These are phyloP conservation scores for Tremella yokohamensis DNA, from an alignment of 768 basidiomycete species.

Conservation along the genomic window DNA sequence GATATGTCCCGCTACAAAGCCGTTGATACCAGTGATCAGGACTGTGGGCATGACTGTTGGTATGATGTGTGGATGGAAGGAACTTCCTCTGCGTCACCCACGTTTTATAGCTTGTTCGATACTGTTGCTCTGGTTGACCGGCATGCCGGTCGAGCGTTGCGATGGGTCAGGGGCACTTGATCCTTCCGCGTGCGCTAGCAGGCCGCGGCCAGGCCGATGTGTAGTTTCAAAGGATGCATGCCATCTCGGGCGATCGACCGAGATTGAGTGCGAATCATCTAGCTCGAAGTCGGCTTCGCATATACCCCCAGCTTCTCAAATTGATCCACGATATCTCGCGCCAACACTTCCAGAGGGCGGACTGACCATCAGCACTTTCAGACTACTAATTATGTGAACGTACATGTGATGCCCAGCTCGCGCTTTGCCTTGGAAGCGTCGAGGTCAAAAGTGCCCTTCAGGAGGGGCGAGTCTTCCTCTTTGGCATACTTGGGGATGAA, in stretches of 20 bases:
- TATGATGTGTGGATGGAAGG: not conserved
- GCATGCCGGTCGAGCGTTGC: no score
- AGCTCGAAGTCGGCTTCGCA: no score
- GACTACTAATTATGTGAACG: not conserved
- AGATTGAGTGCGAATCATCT: no score
- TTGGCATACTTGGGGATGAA: constrained; percentile 6
- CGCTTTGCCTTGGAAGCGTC: constrained; percentile 6
- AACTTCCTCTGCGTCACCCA: no score
- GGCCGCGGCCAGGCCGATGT: no score
- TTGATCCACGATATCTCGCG: constrained; percentile 6
- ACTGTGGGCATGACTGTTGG: constrained; percentile 26
- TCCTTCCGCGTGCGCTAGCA: no score
- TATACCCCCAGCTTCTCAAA: not conserved
- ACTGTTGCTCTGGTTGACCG: no score
- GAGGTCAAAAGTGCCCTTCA: constrained; percentile 5
- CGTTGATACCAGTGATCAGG: constrained; percentile 43
- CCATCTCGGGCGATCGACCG: no score
- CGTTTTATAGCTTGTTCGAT: no score
- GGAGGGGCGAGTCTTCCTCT: not conserved
- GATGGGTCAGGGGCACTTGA: no score
- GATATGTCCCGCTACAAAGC: constrained; percentile 37
- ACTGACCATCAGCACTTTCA: not conserved
- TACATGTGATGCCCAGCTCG: constrained; percentile 14
- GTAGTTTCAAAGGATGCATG: no score
- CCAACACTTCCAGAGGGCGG: constrained; percentile 3